A percentile compares a stretch with the other conserved stretches of the same genome.
These are phyloP conservation scores for Orobanche coerulescens DNA, from an alignment of 257 asterid genomes.

Conservation along the genomic window DNA sequence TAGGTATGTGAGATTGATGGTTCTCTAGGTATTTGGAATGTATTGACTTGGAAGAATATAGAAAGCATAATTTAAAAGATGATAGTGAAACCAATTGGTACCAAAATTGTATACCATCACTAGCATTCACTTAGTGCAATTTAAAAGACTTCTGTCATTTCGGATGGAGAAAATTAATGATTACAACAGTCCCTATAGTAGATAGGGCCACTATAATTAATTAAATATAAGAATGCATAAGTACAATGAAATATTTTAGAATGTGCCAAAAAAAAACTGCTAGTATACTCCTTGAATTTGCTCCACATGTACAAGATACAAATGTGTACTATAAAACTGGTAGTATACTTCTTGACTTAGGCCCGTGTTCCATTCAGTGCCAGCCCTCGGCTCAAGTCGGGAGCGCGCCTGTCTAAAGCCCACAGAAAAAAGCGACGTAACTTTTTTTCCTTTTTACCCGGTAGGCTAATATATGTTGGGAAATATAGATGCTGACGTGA, in stretches of 20 bases:
- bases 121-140: slow-evolving; percentile 35
- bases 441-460: too few species aligned
- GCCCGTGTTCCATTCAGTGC: too few species aligned
- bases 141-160: slow-evolving; percentile 32
- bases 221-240: slow-evolving; percentile 18
- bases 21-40: slow-evolving; percentile 18
- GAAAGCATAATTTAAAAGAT: slow-evolving; percentile 20
- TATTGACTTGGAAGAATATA: slow-evolving; percentile 20
- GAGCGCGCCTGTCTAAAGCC: too few species aligned
- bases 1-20: neutral
- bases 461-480: too few species aligned
- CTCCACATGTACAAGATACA: too few species aligned
- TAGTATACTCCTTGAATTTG: neutral
- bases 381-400: too few species aligned
- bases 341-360: too few species aligned
- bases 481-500: too few species aligned
- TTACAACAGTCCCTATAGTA: slow-evolving; percentile 39
- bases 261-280: slow-evolving; percentile 21
- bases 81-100: slow-evolving; percentile 32
- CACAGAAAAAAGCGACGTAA: too few species aligned
- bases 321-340: too few species aligned
- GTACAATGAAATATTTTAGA: too few species aligned
- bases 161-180: slow-evolving; percentile 31
- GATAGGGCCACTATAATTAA: slow-evolving; percentile 39
- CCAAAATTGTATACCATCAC: slow-evolving; percentile 37